Conservation (phyloP, 805 yeast genomes). For the Pichia californica region DNA sequence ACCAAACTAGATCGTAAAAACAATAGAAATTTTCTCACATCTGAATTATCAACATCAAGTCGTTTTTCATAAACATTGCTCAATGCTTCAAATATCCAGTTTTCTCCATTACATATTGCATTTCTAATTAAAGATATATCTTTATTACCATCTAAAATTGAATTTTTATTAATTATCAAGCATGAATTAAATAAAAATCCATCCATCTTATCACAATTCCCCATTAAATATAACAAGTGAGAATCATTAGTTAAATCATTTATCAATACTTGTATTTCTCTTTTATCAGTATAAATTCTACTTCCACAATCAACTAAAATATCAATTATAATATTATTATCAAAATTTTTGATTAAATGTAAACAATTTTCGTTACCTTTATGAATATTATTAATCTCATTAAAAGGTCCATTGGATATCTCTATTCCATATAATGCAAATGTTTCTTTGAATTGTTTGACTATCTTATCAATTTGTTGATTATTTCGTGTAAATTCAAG, state of each 20-base stretch:
- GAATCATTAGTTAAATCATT: not conserved
- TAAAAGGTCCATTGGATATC: slow-evolving; percentile 8
- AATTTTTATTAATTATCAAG: not conserved
- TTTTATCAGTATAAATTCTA: not conserved
- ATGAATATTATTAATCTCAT: no score
- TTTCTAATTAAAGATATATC: not conserved
- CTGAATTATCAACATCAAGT: not conserved
- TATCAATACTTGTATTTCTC: slow-evolving; percentile 8
- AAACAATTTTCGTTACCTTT: slow-evolving; percentile 10
- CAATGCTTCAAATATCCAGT: slow-evolving; percentile 1
- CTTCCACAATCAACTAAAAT: slow-evolving; percentile 9
- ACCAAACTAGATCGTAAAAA: not conserved
- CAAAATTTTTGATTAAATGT: slow-evolving; percentile 4
- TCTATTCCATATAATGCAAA: slow-evolving; percentile 7
- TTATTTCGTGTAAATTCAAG: not conserved
- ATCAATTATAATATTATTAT: slow-evolving; percentile 1
- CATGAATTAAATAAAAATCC: slow-evolving; percentile 8
- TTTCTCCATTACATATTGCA: not conserved
- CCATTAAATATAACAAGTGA: not conserved
- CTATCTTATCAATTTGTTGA: not conserved
- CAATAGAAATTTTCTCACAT: not conserved
- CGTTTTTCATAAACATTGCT: slow-evolving; percentile 6
- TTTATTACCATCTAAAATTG: not conserved
- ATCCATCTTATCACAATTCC: not conserved
- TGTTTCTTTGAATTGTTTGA: slow-evolving; percentile 1